A percentile compares a stretch with the other conserved stretches of the same genome.
phyloP scores from a whole-genome alignment of 2,329 filamentous ascomycete genomes.

The Penicillium sp. region DNA sequence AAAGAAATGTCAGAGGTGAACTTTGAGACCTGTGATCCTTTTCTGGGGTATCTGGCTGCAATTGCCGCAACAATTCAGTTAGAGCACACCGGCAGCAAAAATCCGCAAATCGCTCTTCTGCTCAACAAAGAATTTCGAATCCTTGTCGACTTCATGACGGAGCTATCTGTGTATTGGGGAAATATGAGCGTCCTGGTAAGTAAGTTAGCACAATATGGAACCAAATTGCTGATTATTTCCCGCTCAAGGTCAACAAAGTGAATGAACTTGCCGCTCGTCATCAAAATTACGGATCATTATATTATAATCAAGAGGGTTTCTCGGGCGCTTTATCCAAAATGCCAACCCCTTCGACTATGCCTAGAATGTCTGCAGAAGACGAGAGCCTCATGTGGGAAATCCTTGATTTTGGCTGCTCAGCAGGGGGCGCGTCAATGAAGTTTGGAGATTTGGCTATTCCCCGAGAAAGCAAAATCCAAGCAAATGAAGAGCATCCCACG shows the following conservation, averaged over 20 bases:
- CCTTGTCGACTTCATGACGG: constrained; percentile 18
- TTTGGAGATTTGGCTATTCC: background rate
- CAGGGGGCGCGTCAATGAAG: background rate
- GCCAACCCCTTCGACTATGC: constrained; percentile 21
- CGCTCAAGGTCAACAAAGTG: constrained; percentile 10
- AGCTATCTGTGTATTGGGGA: constrained; percentile 16
- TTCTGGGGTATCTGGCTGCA: constrained; percentile 22
- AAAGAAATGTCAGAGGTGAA: constrained; percentile 20
- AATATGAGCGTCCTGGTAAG: constrained; percentile 20
- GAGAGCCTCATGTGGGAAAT: constrained; percentile 23
- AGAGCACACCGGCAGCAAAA: constrained; percentile 22
- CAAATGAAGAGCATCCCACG: background rate
- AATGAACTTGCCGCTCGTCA: constrained; percentile 19
- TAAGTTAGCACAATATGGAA: background rate
- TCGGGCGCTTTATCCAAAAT: constrained; percentile 20
- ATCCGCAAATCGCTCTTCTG: constrained; percentile 19
- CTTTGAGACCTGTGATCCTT: constrained; percentile 20
- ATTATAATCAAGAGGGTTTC: constrained; percentile 21
- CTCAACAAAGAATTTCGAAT: constrained; percentile 19
- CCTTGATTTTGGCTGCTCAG: constrained; percentile 18
- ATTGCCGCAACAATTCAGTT: constrained; percentile 25
- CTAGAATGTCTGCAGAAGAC: constrained; percentile 20
- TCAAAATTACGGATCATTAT: constrained; percentile 20
- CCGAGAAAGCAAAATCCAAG: background rate
- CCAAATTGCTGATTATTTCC: background rate